Evolutionary conservation across 83 land plant genomes (phyloP), one percentile per base, ranked within the genome.

Genomic region (Isoetes engelmannii): DNA sequence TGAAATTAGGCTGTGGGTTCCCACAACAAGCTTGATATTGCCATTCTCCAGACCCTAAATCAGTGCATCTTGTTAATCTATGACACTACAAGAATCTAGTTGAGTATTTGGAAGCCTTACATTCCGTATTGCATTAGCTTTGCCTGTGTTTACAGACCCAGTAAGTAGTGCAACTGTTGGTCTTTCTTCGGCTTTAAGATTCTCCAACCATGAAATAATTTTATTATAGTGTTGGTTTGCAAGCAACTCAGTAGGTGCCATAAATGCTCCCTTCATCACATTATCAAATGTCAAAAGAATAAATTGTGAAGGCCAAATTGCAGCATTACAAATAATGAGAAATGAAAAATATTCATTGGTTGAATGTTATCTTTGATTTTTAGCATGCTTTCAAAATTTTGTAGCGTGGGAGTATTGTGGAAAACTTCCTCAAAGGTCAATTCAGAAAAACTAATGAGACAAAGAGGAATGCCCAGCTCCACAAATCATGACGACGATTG

Each of bases 211-310:
- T 13, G 79, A 68, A 28, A 72, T 37, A 7, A 87, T 68, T 59
- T 75, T 81, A 51, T 84, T 78, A 77, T 84, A 84, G 51, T 93
- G 98, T 69, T 93, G 98, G 48, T 63, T 57, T 18, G 96, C 98
- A 68, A 93, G 80, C 62, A 93, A 76, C 69, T 93, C 98, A 41
- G 98, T 93, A 60, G 98, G 98, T 61, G 84, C 98, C 98, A 93
- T 93, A 47, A 87, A 84, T 47, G 97, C 98, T 71, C 86, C 98
- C 98, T 92, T 48, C 63, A 49, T 47, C 15, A 66, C 43, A 12
- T 48, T 12, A 44, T 10, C 44, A 12, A 57, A 41, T 41, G 21
- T 48, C 67, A 5, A 19, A 7, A 9, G 42, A 10, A 42, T 13
- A 73, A 19, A n/a, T n/a, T n/a, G n/a, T n/a, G 20, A 6, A 20